Percentiles rank a stretch among this genome's conserved stretches.
Conservation (phyloP, 805 yeast species). For the Wickerhamiella australiensis region DNA sequence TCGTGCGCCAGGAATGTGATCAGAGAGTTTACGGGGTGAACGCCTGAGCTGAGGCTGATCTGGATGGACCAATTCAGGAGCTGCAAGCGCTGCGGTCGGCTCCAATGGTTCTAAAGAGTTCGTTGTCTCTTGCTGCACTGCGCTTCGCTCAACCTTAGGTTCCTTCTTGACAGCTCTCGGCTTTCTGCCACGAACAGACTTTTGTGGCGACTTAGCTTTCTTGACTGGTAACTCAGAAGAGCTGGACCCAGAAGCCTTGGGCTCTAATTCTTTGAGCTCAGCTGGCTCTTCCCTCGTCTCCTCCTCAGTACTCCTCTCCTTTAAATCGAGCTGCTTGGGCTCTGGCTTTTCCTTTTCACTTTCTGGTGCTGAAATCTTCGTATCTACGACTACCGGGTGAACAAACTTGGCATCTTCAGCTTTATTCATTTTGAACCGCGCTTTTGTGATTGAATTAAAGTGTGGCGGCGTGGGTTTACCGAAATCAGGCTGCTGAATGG, state of each 20-base stretch:
- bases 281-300: background rate
- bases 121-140: too few species aligned
- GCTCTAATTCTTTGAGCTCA: background rate
- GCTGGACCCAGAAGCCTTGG: background rate
- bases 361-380: too few species aligned
- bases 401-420: conserved; percentile 3
- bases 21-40: background rate
- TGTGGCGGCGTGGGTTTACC: background rate
- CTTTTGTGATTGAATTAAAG: conserved; percentile 1
- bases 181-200: background rate
- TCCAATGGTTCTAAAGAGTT: background rate
- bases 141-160: too few species aligned
- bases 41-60: background rate
- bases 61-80: background rate
- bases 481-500: background rate
- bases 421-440: conserved; percentile 5
- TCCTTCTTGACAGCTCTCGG: background rate
- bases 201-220: background rate
- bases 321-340: background rate
- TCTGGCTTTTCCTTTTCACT: background rate
- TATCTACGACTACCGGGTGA: background rate
- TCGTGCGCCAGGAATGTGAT: conserved; percentile 2
- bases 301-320: background rate
- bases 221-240: background rate
- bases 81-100: background rate